Percentiles rank a stretch among this genome's conserved stretches.
These are phyloP conservation scores for Pseudogymnoascus verrucosus DNA, from an alignment of 2,329 filamentous ascomycete genomes.

Conservation along the genomic window DNA sequence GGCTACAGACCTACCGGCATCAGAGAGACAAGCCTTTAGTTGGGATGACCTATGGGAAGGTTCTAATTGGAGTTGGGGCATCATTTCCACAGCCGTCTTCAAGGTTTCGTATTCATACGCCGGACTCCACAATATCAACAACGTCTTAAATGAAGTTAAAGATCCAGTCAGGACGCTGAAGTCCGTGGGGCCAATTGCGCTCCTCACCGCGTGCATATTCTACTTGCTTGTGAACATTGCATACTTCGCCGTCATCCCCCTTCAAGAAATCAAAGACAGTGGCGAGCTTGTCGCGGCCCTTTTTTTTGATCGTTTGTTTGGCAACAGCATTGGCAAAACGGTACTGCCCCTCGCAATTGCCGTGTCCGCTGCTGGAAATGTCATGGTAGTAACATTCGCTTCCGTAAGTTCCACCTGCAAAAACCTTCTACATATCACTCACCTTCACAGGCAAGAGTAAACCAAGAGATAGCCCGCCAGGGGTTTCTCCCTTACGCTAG, in stretches of 20 bases:
- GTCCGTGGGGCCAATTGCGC: constrained; percentile 46
- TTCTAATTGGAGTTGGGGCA: constrained; percentile 61
- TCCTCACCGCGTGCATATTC: constrained; percentile 43
- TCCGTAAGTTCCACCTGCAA: constrained; percentile 41
- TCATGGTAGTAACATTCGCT: constrained; percentile 41
- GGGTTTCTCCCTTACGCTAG: constrained; percentile 38
- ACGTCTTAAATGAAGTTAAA: constrained; percentile 49
- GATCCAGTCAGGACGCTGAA: constrained; percentile 50
- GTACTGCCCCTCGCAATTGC: constrained; percentile 39
- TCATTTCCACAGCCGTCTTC: constrained; percentile 47
- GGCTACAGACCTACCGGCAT: constrained; percentile 6
- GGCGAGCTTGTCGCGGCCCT: constrained; percentile 47
- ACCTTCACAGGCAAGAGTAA: constrained; percentile 35
- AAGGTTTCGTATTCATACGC: constrained; percentile 50
- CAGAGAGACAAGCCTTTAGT: constrained; percentile 16
- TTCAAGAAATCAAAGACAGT: constrained; percentile 45
- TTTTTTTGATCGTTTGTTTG: constrained; percentile 50
- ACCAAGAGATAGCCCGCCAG: constrained; percentile 41
- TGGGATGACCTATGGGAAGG: constrained; percentile 54
- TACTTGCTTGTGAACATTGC: constrained; percentile 53
- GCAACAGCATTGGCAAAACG: constrained; percentile 32
- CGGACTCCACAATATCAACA: constrained; percentile 46
- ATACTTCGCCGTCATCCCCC: constrained; percentile 52
- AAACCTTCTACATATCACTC: constrained; percentile 13
- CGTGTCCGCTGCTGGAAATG: constrained; percentile 40